Evolutionary conservation across 345 rosid species (phyloP), one percentile per base, ranked within the genome.

Genomic region (Chamaenerion angustifolium): DNA sequence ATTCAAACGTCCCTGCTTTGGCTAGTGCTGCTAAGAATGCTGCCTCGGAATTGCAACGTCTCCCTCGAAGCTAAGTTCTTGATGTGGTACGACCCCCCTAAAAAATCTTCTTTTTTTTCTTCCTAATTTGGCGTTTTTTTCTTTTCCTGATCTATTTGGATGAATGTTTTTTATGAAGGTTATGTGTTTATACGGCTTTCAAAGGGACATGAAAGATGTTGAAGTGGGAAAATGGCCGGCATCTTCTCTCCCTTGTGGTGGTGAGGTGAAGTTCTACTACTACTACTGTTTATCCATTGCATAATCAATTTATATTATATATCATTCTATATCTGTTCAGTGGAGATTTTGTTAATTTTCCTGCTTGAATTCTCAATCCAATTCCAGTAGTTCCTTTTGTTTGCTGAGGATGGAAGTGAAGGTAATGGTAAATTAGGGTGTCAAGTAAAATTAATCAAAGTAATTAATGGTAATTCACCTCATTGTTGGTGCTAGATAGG

Each of bases 31-130:
- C 93, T 60, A 40, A 61, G 16, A 71, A 73, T 12, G 95, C 75
- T 11, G 67, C 68, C 54, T 64, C 62, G 16, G 96, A 92, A 62
- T 64, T 92, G 77, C 83, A 66, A 66, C 78, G 87, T 47, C 71
- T 92, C 27, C 95, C 93, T 53, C 90, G 78, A 56, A 51, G 57
- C 55, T 83, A 68, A 75, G 48, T 57, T 42, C 54, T 48, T 4
- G 42, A 42, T 19, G 21, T 7, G 21, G 54, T 51, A 51, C 11
- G 43, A 13, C 37, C n/a, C 25, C 52, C 13, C 13, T 9, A 6
- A 5, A 6, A 15, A 27, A 8, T 11, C 40, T 4, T 1, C 42
- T 3, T 27, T 12, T 9, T 51, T 27, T 6, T 51, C 10, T 14
- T 49, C 16, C 1, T 6, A 15, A 0, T 51, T 17, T 40, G 40